Base-by-base conservation (phyloP, 225 moss, liverwort and hornwort species). In the Climacium dendroides region DNA sequence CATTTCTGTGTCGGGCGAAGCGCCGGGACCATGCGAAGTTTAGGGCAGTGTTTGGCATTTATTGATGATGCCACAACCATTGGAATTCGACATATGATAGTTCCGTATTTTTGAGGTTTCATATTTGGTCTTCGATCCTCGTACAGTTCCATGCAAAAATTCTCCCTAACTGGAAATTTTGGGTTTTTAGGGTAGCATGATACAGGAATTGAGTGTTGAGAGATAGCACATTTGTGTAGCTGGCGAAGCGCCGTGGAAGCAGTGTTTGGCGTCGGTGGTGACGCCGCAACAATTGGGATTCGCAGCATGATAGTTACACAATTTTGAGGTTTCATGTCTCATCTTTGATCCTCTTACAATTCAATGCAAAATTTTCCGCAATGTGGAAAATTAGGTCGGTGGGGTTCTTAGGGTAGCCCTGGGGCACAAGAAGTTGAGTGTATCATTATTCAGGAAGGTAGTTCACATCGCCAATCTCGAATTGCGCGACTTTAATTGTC, bases 361-460 rank as follows among this genome's bases (percentile, higher is more conserved):
- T 77, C 23, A 60, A 79, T 80, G 45, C 79, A 85, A 43, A 29
- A 57, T 48, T 60, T 47, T 80, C 18, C n/a, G 11, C 32, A 53
- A 54, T 71, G 50, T 65, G 50, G 79, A 86, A 73, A 65, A 74
- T 74, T 80, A 80, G 75, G 86, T 35, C 54, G 65, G 50, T 8
- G 8, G 58, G 85, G 35, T 72, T 78, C 19, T 39, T 78, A 62
- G 80, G 76, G 84, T 52, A 78, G 24, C 77, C 37, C 35, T 83
- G 73, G 39, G 52, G 62, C 45, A 78, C 78, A 78, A 80, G 78
- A 15, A 85, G 50, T 85, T 88, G 89, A 90, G 79, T 91, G 91
- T 88, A 92, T n/a, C 90, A 86, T 86, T 71, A 55, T 84, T 43
- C 81, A 92, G 75, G 61, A 88, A 88, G 66, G 67, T 26, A 30